Evolutionary conservation across 805 yeast genomes (phyloP).

Genomic region (Saccharomycopsis schoenii): DNA sequence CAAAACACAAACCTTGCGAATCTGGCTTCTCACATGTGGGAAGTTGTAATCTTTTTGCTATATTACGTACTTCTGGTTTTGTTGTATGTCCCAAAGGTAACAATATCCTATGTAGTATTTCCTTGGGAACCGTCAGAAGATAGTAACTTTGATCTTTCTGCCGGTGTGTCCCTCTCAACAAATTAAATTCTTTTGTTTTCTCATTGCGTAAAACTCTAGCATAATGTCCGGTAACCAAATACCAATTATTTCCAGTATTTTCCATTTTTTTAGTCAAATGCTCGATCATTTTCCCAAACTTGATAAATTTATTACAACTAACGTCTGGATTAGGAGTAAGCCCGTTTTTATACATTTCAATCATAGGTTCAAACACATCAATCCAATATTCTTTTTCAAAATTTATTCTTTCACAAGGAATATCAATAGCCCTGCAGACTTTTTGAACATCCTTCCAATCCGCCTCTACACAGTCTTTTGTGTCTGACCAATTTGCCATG

Average conservation of each 20-base stretch:
- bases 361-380: constrained; percentile 88
- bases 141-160: constrained; percentile 89
- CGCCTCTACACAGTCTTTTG: constrained; percentile 63
- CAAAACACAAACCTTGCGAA: constrained; percentile 93
- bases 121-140: constrained; percentile 52
- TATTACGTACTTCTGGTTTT: constrained; percentile 62
- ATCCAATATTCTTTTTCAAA: constrained; percentile 91
- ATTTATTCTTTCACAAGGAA: constrained; percentile 67
- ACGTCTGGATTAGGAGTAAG: constrained; percentile 93
- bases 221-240: constrained; percentile 89
- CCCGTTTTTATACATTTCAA: constrained; percentile 59
- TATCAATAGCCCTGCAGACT: constrained; percentile 49
- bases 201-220: constrained; percentile 38
- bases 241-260: constrained; percentile 36
- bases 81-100: constrained; percentile 75
- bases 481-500: constrained; percentile 86
- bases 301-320: constrained; percentile 73
- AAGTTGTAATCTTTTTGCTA: constrained; percentile 47
- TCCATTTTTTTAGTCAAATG: constrained; percentile 34
- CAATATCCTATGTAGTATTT: constrained; percentile 38
- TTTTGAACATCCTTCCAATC: constrained; percentile 81
- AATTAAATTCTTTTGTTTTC: constrained; percentile 29
- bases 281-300: constrained; percentile 71
- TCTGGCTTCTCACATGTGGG: constrained; percentile 76
- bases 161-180: constrained; percentile 48